A percentile compares a stretch with the other conserved stretches of the same genome.
phyloP scores from a whole-genome alignment of 495 filamentous ascomycete genomes.

The Penicillium bovifimosum region DNA sequence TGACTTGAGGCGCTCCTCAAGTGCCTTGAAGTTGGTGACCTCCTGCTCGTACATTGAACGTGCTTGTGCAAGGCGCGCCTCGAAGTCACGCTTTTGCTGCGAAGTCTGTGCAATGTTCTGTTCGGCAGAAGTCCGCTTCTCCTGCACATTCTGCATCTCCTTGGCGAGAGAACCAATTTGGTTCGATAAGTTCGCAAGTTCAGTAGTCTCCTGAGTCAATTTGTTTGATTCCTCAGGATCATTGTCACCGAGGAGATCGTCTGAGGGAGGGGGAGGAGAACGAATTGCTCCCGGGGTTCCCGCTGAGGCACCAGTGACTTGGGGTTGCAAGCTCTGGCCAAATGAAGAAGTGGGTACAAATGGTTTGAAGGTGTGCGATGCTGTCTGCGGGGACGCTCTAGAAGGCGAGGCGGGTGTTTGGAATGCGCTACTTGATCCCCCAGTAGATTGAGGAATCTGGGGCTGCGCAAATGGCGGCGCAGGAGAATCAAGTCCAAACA shows the following conservation, averaged over 20 bases:
- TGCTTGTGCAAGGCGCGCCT: conserved; percentile 76
- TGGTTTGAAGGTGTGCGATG: conserved; percentile 66
- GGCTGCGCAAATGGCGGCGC: conserved; percentile 47
- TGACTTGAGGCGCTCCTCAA: conserved; percentile 73
- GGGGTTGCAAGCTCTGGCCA: conserved; percentile 73
- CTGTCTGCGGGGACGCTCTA: conserved; percentile 32
- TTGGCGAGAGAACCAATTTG: conserved; percentile 84
- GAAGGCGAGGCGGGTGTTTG: conserved; percentile 39
- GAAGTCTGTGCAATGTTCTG: conserved; percentile 71
- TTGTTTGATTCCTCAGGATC: conserved; percentile 87
- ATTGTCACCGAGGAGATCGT: conserved; percentile 91
- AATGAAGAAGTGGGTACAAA: conserved; percentile 90
- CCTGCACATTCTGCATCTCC: conserved; percentile 89
- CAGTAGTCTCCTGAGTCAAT: conserved; percentile 79
- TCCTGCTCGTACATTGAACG: conserved; percentile 88
- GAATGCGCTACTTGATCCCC: conserved; percentile 53
- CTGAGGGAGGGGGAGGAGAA: conserved; percentile 53
- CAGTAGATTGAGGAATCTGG: conserved; percentile 64
- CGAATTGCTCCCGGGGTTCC: conserved; percentile 37
- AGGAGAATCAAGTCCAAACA: conserved; percentile 78
- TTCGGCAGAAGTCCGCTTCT: conserved; percentile 69
- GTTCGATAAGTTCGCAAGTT: conserved; percentile 94
- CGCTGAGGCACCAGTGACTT: conserved; percentile 67
- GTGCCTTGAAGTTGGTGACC: conserved; percentile 71
- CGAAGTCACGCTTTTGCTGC: conserved; percentile 86